Conservation (phyloP, 352 stramenopile species). For the Thraustotheca clavata region DNA sequence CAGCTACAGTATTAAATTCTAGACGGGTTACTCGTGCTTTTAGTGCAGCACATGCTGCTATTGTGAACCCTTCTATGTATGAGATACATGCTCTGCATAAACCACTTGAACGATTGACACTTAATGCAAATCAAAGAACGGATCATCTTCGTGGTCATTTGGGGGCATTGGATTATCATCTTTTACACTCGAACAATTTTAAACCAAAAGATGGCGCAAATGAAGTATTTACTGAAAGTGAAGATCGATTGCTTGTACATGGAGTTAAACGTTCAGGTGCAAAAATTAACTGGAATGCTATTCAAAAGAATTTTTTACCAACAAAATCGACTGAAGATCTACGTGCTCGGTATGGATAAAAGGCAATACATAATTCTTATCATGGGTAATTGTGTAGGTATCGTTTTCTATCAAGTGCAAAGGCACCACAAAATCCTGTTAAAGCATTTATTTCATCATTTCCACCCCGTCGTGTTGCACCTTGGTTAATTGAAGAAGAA, state of each 20-base stretch:
- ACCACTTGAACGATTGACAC: slow-evolving; percentile 31
- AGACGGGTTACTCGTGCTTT: slow-evolving; percentile 69
- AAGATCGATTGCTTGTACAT: slow-evolving; percentile 60
- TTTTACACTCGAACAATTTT: slow-evolving; percentile 26
- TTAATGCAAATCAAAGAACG: slow-evolving; percentile 40
- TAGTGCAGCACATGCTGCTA: slow-evolving; percentile 62
- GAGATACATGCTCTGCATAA: slow-evolving; percentile 58
- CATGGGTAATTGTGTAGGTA: slow-evolving; percentile 24
- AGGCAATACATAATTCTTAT: neutral
- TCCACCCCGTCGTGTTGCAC: slow-evolving; percentile 29
- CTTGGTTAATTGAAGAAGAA: slow-evolving; percentile 75
- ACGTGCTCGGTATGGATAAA: slow-evolving; percentile 29
- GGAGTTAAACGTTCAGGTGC: slow-evolving; percentile 55
- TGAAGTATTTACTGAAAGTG: slow-evolving; percentile 35
- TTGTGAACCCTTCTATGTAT: slow-evolving; percentile 81
- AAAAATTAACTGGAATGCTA: slow-evolving; percentile 47
- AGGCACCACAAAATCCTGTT: slow-evolving; percentile 44
- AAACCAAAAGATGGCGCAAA: slow-evolving; percentile 30
- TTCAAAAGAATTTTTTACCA: slow-evolving; percentile 53
- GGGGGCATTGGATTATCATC: slow-evolving; percentile 60
- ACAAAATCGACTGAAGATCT: slow-evolving; percentile 41
- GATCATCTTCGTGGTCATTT: slow-evolving; percentile 52
- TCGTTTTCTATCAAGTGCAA: slow-evolving; percentile 56
- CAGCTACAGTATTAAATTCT: slow-evolving; percentile 18
- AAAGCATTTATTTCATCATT: slow-evolving; percentile 49